A percentile compares a stretch with the other conserved stretches of the same genome.
Evolutionary conservation across 2,329 filamentous ascomycete species (phyloP).

Genomic region (Aspergillus proliferans): DNA sequence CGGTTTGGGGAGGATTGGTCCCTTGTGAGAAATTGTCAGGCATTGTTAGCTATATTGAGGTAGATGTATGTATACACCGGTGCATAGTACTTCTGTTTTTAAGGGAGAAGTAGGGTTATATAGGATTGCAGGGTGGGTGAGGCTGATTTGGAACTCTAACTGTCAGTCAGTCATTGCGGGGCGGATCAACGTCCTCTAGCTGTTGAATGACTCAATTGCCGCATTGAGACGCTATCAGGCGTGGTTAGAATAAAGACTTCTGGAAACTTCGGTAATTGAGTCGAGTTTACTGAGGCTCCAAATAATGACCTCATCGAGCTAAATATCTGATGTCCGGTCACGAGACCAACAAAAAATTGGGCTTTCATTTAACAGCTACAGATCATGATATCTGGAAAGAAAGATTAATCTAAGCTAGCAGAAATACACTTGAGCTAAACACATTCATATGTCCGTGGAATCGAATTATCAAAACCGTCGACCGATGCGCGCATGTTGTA

Average conservation of each 20-base stretch:
- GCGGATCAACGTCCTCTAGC: neutral
- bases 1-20: neutral
- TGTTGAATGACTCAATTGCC: neutral
- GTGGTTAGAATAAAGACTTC: neutral
- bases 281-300: neutral
- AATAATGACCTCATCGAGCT: neutral
- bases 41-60: too few species aligned
- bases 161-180: neutral
- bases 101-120: neutral
- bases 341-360: neutral
- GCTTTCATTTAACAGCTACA: neutral
- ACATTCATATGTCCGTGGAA: neutral
- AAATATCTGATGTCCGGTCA: neutral
- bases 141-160: neutral
- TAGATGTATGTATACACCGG: too few species aligned
- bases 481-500: slow-evolving; percentile 28
- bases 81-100: neutral
- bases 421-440: neutral
- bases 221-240: neutral
- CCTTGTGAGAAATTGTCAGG: neutral
- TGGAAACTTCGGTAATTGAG: neutral
- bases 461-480: neutral
- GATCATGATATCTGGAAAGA: neutral
- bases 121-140: neutral
- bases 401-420: neutral